Base-by-base conservation (phyloP, 1,284 basidiomycete genomes). In the Boletus subluridellus region DNA sequence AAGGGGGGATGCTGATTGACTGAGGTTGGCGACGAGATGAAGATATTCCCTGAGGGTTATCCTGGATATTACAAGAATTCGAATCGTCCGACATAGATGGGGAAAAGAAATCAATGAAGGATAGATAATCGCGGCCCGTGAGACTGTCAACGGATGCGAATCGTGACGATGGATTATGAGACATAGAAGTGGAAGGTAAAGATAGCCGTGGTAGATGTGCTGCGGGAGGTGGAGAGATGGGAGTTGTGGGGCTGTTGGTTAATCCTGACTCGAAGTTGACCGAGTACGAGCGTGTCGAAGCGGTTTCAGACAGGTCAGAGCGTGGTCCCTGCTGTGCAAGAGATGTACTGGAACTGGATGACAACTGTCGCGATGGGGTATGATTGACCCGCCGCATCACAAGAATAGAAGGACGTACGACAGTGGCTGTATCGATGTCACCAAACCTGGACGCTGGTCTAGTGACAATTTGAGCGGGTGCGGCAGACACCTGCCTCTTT, bases 41-140 rank as follows among this genome's bases (percentile, higher is more conserved):
- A 24, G 54, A 41, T 9, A 14, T 8, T 26, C 52, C 49, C 24
- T 46, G 53, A 15, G 59, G 14, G n/a, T 44, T 45, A 21, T 61
- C 45, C 41, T 54, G 62, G 21, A 42, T 41, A 50, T 52, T 52
- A 41, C n/a, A 60, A 50, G 61, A 48, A 55, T 67, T 63, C n/a
- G 60, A 49, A 52, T 74, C 72, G 28, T 72, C 68, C 24, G 68
- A 55, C 14, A 58, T 61, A 56, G 67, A 62, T 55, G 80, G 76
- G 0, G 82, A 81, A 49, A 74, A 69, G 52, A 85, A 70, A 69
- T 86, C 84, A 48, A 86, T 83, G 68, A 85, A 86, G 26, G 84
- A 86, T 60, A 78, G 73, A 65, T 75, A 75, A 64, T 76, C 68
- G 28, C 60, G 50, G 54, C 49, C 41, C 39, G 62, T 14, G 37